Percentiles rank a stretch among this genome's conserved stretches.
These are phyloP conservation scores for Metschnikowia peoriensis DNA, from an alignment of 805 yeast genomes.

Conservation along the genomic window DNA sequence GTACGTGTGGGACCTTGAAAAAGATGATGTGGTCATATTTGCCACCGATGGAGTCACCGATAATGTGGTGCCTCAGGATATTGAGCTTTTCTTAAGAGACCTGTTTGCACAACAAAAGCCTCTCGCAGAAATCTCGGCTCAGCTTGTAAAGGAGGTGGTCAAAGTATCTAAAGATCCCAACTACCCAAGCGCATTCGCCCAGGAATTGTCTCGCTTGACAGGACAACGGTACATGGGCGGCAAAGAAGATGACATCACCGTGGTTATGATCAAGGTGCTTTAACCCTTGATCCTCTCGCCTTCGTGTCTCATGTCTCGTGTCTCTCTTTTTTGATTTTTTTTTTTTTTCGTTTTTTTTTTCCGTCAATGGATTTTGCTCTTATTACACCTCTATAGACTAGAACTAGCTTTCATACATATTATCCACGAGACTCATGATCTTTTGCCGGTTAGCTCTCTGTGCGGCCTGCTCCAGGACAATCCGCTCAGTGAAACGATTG, in stretches of 20 bases:
- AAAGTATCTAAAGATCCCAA: slow-evolving; percentile 67
- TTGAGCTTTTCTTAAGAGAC: slow-evolving; percentile 65
- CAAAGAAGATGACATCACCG: slow-evolving; percentile 92
- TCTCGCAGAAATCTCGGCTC: slow-evolving; percentile 47
- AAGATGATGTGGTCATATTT: slow-evolving; percentile 74
- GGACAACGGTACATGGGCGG: slow-evolving; percentile 82
- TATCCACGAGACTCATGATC: slow-evolving; percentile 54
- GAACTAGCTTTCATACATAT: slow-evolving; percentile 23
- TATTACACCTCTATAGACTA: background rate
- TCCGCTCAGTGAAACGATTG: slow-evolving; percentile 52
- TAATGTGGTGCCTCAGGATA: slow-evolving; percentile 71
- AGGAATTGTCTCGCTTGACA: slow-evolving; percentile 62
- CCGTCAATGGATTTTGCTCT: background rate
- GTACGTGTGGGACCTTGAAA: slow-evolving; percentile 60
- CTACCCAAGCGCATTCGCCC: slow-evolving; percentile 84
- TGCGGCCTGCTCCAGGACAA: slow-evolving; percentile 49
- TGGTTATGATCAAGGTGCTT: slow-evolving; percentile 65
- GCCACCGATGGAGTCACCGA: slow-evolving; percentile 96
- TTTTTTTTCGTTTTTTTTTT: background rate
- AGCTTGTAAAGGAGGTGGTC: slow-evolving; percentile 65
- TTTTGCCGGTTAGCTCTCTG: slow-evolving; percentile 53
- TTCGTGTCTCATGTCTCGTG: no score
- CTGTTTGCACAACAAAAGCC: slow-evolving; percentile 30
- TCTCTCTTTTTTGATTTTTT: no score
- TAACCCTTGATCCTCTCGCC: background rate